A percentile compares a stretch with the other conserved stretches of the same genome.
These are phyloP conservation scores for Bruguiera hainesii DNA, from an alignment of 441 rosid species.

Conservation along the genomic window DNA sequence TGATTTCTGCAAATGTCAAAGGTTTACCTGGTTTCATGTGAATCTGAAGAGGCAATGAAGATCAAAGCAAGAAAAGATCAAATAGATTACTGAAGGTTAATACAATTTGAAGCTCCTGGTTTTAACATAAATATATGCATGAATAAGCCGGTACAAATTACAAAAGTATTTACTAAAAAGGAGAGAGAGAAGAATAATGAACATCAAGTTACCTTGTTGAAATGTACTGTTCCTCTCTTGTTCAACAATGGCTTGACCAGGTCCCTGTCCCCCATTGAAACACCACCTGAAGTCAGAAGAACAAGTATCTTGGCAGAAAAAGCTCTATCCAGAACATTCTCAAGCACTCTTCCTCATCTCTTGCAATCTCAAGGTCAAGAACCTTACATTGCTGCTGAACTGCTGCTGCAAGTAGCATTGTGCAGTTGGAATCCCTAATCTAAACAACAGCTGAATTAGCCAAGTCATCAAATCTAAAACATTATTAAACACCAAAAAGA, in stretches of 20 bases:
- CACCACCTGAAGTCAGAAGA: slow-evolving; percentile 92
- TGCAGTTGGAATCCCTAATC: slow-evolving; percentile 96
- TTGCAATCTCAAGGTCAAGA: slow-evolving; percentile 80
- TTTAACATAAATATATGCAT: too few relatives aligned
- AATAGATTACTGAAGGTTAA: slow-evolving; percentile 20
- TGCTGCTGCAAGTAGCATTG: slow-evolving; percentile 83
- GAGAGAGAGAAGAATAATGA: not conserved
- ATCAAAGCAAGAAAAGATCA: slow-evolving; percentile 10
- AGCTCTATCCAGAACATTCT: slow-evolving; percentile 56
- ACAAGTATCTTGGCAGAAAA: slow-evolving; percentile 65
- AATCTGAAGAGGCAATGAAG: slow-evolving; percentile 50
- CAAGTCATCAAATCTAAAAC: slow-evolving; percentile 15
- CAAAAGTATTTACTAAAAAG: not conserved
- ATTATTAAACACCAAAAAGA: slow-evolving; percentile 5
- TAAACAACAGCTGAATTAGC: slow-evolving; percentile 28
- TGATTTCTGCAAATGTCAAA: slow-evolving; percentile 79
- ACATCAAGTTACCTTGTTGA: slow-evolving; percentile 55
- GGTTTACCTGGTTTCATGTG: slow-evolving; percentile 96
- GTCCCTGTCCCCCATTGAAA: slow-evolving; percentile 98
- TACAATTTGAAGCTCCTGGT: not conserved
- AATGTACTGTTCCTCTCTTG: slow-evolving; percentile 70
- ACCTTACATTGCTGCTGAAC: slow-evolving; percentile 71
- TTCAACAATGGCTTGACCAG: slow-evolving; percentile 80
- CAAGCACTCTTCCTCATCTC: slow-evolving; percentile 75
- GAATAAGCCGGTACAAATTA: not conserved